A percentile compares a stretch with the other conserved stretches of the same genome.
phyloP scores from a whole-genome alignment of 192 early-diverging fungal species.

The Linnemannia exigua region DNA sequence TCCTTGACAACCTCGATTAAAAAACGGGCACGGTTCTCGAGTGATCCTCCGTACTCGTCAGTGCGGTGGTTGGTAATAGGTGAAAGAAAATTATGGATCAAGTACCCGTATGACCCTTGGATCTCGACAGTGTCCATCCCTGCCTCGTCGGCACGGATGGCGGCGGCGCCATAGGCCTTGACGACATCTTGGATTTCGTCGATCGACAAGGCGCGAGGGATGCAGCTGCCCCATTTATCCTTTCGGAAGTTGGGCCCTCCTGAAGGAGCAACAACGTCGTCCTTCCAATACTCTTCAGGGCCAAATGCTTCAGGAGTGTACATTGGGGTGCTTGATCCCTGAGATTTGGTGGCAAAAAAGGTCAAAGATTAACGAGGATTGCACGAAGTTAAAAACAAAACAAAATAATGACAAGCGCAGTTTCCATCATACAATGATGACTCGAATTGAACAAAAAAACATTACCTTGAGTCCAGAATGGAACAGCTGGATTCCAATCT shows the following conservation, averaged over 20 bases:
- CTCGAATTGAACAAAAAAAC: too few species aligned
- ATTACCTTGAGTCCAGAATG: too few species aligned
- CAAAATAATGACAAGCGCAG: too few species aligned
- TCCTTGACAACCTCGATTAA: conserved; percentile 75
- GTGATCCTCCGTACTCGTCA: conserved; percentile 91
- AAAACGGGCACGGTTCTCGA: conserved; percentile 89
- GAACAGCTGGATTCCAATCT: conserved; percentile 71
- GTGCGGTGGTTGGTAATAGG: conserved; percentile 87
- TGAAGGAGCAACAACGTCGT: conserved; percentile 76
- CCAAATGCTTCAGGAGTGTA: neutral
- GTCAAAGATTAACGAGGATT: too few species aligned
- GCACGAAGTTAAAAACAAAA: too few species aligned
- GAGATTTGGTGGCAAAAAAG: neutral
- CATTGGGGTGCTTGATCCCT: conserved; percentile 3
- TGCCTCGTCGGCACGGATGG: conserved; percentile 78
- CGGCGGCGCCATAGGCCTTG: conserved; percentile 72
- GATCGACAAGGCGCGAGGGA: conserved; percentile 71
- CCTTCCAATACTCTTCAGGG: conserved; percentile 75
- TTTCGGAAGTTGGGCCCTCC: conserved; percentile 60
- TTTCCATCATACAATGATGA: too few species aligned
- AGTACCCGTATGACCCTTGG: conserved; percentile 92
- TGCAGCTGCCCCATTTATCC: conserved; percentile 32
- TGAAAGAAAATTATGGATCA: conserved; percentile 84
- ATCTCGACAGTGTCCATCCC: conserved; percentile 92
- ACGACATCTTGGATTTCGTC: conserved; percentile 76